Percentiles rank a stretch among this genome's conserved stretches.
phyloP scores from a whole-genome alignment of 768 basidiomycete genomes.

The Trametes meyenii region DNA sequence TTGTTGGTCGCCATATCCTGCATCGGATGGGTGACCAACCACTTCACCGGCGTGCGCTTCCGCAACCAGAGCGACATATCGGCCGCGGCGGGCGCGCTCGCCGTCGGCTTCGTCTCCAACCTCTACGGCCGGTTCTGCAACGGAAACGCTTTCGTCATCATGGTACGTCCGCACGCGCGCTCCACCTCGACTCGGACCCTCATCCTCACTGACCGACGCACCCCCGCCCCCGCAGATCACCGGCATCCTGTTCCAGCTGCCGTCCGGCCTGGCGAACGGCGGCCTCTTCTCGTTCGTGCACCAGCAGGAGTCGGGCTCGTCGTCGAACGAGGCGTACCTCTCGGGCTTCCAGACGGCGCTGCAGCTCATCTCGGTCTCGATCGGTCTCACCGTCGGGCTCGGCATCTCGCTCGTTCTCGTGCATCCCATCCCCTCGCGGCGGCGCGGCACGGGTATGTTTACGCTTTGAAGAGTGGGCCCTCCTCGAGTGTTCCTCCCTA shows the following conservation, averaged over 20 bases:
- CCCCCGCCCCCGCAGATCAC: slow-evolving; percentile 48
- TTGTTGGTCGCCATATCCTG: slow-evolving; percentile 64
- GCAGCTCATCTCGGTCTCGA: slow-evolving; percentile 75
- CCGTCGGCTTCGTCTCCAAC: slow-evolving; percentile 80
- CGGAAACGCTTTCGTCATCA: slow-evolving; percentile 80
- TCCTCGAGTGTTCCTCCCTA: background rate
- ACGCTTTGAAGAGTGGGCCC: slow-evolving; percentile 29
- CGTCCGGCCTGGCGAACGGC: slow-evolving; percentile 78
- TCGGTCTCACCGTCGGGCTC: slow-evolving; percentile 80
- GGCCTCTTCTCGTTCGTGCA: slow-evolving; percentile 75
- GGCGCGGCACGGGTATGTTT: slow-evolving; percentile 62
- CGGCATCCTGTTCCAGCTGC: slow-evolving; percentile 84
- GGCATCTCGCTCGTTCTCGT: slow-evolving; percentile 70
- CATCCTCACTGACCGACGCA: background rate
- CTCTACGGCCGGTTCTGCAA: slow-evolving; percentile 73
- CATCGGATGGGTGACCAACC: slow-evolving; percentile 79
- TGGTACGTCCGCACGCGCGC: slow-evolving; percentile 48
- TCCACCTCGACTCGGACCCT: background rate
- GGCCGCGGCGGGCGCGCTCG: slow-evolving; percentile 79
- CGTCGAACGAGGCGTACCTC: slow-evolving; percentile 52
- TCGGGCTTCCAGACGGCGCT: slow-evolving; percentile 76
- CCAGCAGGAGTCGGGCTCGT: slow-evolving; percentile 53
- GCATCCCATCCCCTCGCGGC: slow-evolving; percentile 61
- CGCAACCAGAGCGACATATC: slow-evolving; percentile 73
- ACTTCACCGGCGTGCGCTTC: slow-evolving; percentile 65